Conservation (phyloP, 2,329 filamentous ascomycete species). For the Trichoderma koningii region DNA sequence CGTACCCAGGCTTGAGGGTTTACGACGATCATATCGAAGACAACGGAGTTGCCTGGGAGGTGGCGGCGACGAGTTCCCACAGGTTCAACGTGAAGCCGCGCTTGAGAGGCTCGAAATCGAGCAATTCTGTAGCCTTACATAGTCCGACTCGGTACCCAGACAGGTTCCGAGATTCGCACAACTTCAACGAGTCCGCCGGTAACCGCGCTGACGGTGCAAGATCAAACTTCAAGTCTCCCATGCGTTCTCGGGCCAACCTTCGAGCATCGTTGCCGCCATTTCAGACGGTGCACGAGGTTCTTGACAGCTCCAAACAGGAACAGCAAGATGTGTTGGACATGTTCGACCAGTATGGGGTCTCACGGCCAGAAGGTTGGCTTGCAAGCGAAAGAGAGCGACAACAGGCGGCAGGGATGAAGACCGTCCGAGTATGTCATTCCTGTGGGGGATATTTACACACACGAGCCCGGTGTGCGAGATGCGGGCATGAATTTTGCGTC, state of each 20-base stretch:
- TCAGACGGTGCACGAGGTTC: conserved; percentile 32
- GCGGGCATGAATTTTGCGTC: conserved; percentile 54
- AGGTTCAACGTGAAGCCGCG: conserved; percentile 13
- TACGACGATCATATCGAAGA: conserved; percentile 28
- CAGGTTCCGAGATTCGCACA: conserved; percentile 1
- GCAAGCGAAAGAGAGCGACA: conserved; percentile 41
- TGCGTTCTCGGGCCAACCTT: neutral
- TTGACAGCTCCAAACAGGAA: conserved; percentile 41
- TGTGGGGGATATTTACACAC: conserved; percentile 48
- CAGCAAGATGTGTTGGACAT: conserved; percentile 50
- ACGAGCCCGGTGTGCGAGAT: conserved; percentile 48
- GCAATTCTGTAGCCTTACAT: conserved; percentile 1
- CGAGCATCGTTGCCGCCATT: conserved; percentile 20
- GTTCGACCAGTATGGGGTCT: conserved; percentile 50
- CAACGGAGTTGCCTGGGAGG: conserved; percentile 17
- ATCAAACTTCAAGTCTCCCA: neutral
- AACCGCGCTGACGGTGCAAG: neutral
- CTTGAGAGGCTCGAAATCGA: conserved; percentile 25
- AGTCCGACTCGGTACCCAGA: neutral
- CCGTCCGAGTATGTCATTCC: conserved; percentile 50
- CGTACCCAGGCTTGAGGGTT: conserved; percentile 30
- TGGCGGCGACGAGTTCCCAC: conserved; percentile 4
- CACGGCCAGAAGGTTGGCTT: conserved; percentile 50
- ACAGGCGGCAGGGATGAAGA: conserved; percentile 32
- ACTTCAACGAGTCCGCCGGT: neutral